Base-by-base conservation (phyloP, 2,329 filamentous ascomycete species). In the Talaromyces amestolkiae region DNA sequence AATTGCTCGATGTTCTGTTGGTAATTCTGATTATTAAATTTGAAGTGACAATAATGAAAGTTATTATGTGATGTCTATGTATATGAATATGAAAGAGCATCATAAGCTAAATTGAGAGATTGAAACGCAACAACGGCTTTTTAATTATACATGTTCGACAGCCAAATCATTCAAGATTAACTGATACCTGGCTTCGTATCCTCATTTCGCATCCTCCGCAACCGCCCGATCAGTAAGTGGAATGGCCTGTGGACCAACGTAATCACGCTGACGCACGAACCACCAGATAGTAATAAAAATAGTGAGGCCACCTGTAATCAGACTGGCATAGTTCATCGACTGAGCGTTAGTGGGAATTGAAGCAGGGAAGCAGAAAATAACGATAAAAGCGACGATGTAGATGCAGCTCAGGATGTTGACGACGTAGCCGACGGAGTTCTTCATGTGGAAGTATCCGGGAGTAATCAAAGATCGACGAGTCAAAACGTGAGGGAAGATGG, bases 331-430 rank as follows among this genome's bases (percentile, higher is more conserved):
- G 69, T 86, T 86, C 84, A 86, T 86, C 3, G 74, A 78, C 37
- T 73, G 71, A 2, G 80, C 80, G 65, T 78, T 72, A 6, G 81
- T 79, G 11, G 82, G 80, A 59, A 84, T 68, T 0, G 76, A 72
- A 66, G 80, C 84, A 0, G 84, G 85, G 77, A 88, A 87, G 71
- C 84, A 87, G 75, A 85, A 88, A 65, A 88, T 83, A n/a, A 86
- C 77, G 62, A 85, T 79, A 69, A 87, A 87, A 22, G 85, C 75
- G 1, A 81, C 70, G 63, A 87, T 87, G 62, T 86, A 83, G 47
- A 82, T 69, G 17, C 85, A 83, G 7, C 84, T 78, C 4, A 82
- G 68, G 11, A 75, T 64, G 69, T 87, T 87, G 70, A 87, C 71
- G 2, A 76, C 66, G 47, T 76, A 82, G 1, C 85, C 85, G n/a